Base-by-base conservation (phyloP, 352 stramenopile genomes). In the Pythium vanterpoolii region DNA sequence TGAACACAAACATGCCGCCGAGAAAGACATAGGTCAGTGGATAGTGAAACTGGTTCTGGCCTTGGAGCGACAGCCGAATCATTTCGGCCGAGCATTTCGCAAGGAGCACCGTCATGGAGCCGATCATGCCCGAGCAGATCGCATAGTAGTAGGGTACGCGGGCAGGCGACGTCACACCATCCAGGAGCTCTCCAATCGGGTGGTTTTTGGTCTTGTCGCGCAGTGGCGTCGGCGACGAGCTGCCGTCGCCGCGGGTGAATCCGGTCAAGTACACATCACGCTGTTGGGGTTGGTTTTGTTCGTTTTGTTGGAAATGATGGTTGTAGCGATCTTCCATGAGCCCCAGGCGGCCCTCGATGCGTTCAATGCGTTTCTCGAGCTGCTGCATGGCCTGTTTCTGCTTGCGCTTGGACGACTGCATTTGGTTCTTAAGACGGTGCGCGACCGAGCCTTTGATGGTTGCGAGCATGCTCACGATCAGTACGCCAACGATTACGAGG, bases 361-460 rank as follows among this genome's bases (percentile, higher is more conserved):
- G 68, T 39, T 85, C 64, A 14, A 95, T 77, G 14, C 81, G 77
- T 38, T 79, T 27, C 58, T 92, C 80, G 45, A 89, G 76, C 72
- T 87, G 59, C 77, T 90, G 83, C 71, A 92, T 87, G 44, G 85
- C 79, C 49, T 89, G 76, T 66, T 93, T 92, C 56, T 93, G 83
- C 10, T 83, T 82, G 53, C 74, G 74, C 38, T 89, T 87, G 34
- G 85, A 95, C 72, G 74, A 89, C 60, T 89, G 79, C 27, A 93
- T 79, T 47, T 93, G 86, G 56, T 89, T 93, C 61, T 93, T 95
- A 18, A 95, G 69, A 5, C 80, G 79, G 60, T 95, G 83, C 18
- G 86, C 83, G 13, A 92, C 72, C 26, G 86, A 93, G 27, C 86
- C 86, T 68, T 95, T 93, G 73, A 95, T 95, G n/a, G 83, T 93